Evolutionary conservation across 306 rosid species (phyloP).

Genomic region (Rosa multiflora): DNA sequence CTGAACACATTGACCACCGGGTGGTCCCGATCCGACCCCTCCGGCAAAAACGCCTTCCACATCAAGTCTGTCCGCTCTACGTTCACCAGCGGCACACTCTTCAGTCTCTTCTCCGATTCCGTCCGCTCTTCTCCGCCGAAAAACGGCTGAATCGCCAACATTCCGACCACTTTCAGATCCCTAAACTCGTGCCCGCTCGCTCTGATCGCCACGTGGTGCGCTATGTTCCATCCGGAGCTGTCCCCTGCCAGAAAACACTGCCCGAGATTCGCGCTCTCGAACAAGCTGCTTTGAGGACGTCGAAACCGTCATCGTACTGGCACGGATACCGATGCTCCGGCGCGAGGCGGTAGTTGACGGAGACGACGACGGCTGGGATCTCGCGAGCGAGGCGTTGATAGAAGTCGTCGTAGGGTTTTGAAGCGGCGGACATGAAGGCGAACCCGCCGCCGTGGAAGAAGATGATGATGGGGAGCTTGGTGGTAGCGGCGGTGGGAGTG

Average conservation of each 20-base stretch:
- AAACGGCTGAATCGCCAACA: conserved; percentile 37
- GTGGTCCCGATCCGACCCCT: conserved; percentile 25
- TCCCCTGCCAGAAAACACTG: conserved; percentile 36
- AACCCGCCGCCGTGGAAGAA: too few species aligned
- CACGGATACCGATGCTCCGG: too few species aligned
- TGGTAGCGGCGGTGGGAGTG: conserved; percentile 13
- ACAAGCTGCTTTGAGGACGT: neutral
- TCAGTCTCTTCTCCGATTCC: conserved; percentile 25
- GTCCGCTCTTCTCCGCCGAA: conserved; percentile 36
- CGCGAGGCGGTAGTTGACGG: neutral
- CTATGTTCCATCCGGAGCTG: conserved; percentile 40
- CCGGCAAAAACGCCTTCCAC: conserved; percentile 37
- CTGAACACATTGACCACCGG: conserved; percentile 30
- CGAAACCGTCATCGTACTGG: conserved; percentile 7
- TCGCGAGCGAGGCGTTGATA: too few species aligned
- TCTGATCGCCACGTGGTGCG: conserved; percentile 31
- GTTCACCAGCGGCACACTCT: neutral
- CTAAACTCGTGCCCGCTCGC: conserved; percentile 12
- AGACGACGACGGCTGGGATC: too few species aligned
- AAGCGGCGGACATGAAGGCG: too few species aligned
- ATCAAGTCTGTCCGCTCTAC: conserved; percentile 12
- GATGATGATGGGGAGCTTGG: too few species aligned
- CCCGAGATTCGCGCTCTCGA: conserved; percentile 12
- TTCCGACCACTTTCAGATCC: neutral
- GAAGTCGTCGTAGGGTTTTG: too few species aligned